Conservation (phyloP, 2,329 filamentous ascomycete species). For the Dothistroma pini region DNA sequence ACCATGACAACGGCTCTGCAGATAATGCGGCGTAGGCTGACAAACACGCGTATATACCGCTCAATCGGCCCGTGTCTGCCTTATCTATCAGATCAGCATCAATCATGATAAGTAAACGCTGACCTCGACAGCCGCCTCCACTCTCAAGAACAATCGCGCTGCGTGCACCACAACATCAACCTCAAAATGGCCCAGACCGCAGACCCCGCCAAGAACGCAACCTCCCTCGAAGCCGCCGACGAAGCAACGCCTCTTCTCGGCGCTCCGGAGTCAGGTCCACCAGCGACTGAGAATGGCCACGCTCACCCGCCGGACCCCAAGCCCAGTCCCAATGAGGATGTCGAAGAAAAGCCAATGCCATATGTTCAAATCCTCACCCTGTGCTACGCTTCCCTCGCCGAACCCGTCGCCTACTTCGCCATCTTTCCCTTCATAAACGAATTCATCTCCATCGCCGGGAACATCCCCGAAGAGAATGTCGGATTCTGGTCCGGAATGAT, state of each 20-base stretch:
- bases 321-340: slow-evolving; percentile 6
- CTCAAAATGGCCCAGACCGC: slow-evolving; percentile 16
- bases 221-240: slow-evolving; percentile 13
- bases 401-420: slow-evolving; percentile 78
- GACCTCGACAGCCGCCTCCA: not conserved
- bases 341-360: slow-evolving; percentile 50
- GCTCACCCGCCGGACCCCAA: slow-evolving; percentile 5
- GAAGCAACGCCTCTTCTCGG: slow-evolving; percentile 29
- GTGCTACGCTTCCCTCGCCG: slow-evolving; percentile 69
- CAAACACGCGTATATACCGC: not conserved
- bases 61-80: not conserved
- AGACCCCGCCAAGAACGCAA: slow-evolving; percentile 13
- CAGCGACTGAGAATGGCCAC: slow-evolving; percentile 10
- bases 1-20: not conserved
- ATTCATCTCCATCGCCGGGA: slow-evolving; percentile 67
- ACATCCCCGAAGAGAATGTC: slow-evolving; percentile 60
- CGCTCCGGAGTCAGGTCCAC: slow-evolving; percentile 16
- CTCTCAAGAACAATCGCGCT: not conserved
- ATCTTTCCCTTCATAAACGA: slow-evolving; percentile 75
- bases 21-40: not conserved
- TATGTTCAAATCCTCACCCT: slow-evolving; percentile 65
- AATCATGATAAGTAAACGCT: not conserved
- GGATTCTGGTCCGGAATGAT: slow-evolving; percentile 80
- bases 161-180: not conserved
- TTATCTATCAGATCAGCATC: not conserved